phyloP scores from a whole-genome alignment of 768 basidiomycete species.

The Tulasnella sp. region DNA sequence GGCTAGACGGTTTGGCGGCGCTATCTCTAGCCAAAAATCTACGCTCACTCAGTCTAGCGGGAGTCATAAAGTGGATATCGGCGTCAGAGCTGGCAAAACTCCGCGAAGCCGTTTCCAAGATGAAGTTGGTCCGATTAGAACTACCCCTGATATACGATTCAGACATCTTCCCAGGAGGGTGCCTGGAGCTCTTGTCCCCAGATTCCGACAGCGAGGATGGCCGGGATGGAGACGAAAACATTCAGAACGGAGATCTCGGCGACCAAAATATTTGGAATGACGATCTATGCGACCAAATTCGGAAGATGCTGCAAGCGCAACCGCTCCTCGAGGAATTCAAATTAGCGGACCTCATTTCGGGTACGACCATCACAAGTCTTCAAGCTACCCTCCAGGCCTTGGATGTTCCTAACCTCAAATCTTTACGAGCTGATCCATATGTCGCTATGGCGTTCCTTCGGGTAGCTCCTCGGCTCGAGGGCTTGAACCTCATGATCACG shows the following conservation, averaged over 20 bases:
- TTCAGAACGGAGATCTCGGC: too few relatives aligned
- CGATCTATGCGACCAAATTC: neutral
- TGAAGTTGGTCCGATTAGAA: neutral
- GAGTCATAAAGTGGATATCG: neutral
- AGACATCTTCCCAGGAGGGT: too few relatives aligned
- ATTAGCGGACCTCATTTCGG: neutral
- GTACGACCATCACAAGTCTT: neutral
- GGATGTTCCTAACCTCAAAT: neutral
- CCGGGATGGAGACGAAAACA: too few relatives aligned
- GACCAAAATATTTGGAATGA: neutral
- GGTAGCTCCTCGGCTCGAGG: neutral
- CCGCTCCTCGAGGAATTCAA: neutral
- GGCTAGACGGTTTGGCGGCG: neutral
- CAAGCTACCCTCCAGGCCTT: neutral
- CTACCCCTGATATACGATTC: neutral
- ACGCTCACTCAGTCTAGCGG: neutral
- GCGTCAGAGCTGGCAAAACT: neutral
- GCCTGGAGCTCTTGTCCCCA: too few relatives aligned
- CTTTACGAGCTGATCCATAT: neutral
- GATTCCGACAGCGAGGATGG: too few relatives aligned
- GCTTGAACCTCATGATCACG: neutral
- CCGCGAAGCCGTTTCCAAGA: neutral
- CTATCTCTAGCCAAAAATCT: neutral
- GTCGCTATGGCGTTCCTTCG: neutral
- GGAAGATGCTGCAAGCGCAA: neutral